A percentile compares a stretch with the other conserved stretches of the same genome.
These are phyloP conservation scores for Saccharum spontaneum DNA, from an alignment of 176 grass and related monocot genomes.

Conservation along the genomic window DNA sequence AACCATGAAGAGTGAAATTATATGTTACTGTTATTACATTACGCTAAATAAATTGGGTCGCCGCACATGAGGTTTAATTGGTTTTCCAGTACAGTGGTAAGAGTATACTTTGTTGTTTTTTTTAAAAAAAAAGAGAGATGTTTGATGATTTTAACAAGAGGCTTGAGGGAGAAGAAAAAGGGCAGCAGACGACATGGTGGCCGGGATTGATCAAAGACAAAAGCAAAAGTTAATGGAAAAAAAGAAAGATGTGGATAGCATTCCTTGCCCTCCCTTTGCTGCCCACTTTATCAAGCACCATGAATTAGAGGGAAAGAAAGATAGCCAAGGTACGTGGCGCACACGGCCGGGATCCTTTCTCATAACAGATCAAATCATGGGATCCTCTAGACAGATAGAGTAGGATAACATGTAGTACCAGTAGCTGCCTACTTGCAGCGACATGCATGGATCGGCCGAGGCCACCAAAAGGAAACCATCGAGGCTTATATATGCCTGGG, in stretches of 20 bases:
- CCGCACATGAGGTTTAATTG: neutral
- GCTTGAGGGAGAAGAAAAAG: slow-evolving; percentile 47
- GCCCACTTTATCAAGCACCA: slow-evolving; percentile 32
- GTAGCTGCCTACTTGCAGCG: slow-evolving; percentile 18
- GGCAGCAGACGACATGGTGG: slow-evolving; percentile 22
- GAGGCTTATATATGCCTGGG: slow-evolving; percentile 53
- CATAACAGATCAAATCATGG: slow-evolving; percentile 50
- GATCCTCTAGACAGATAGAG: slow-evolving; percentile 35
- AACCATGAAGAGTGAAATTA: neutral
- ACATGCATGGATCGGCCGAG: neutral
- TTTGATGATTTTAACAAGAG: slow-evolving; percentile 19
- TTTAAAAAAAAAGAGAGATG: neutral
- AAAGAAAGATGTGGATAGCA: slow-evolving; percentile 13
- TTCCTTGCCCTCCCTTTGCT: slow-evolving; percentile 39
- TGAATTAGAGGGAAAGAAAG: slow-evolving; percentile 37
- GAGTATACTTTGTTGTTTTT: neutral
- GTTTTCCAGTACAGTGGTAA: neutral
- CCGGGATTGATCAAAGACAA: slow-evolving; percentile 40
- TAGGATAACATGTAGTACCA: slow-evolving; percentile 43
- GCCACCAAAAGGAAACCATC: slow-evolving; percentile 44
- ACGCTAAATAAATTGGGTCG: neutral
- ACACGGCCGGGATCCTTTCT: slow-evolving; percentile 56
- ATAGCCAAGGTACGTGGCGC: slow-evolving; percentile 49
- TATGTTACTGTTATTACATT: too few species aligned
- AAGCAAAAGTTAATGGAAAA: slow-evolving; percentile 49